phyloP scores from a whole-genome alignment of 805 yeast genomes.

The Candida easanensis region DNA sequence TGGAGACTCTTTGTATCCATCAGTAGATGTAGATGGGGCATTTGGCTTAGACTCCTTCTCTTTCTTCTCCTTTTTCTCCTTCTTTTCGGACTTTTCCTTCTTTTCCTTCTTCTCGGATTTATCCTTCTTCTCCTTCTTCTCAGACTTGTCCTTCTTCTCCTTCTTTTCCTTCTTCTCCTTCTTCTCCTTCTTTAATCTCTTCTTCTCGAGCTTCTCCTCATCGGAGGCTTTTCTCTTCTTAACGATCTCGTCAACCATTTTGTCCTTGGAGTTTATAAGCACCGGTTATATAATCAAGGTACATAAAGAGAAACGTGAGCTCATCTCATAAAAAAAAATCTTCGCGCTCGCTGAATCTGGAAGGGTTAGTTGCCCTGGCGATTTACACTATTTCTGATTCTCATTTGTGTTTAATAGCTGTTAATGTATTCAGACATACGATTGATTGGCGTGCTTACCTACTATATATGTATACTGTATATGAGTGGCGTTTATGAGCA shows the following conservation, averaged over 20 bases:
- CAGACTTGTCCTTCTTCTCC: slow-evolving; percentile 23
- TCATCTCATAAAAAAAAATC: slow-evolving; percentile 11
- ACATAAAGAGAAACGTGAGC: background rate
- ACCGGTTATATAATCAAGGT: too few relatives aligned
- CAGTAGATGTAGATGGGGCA: slow-evolving; percentile 16
- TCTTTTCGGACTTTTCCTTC: slow-evolving; percentile 12
- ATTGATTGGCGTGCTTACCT: too few relatives aligned
- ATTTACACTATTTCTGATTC: too few relatives aligned
- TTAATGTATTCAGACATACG: too few relatives aligned
- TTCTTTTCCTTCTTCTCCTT: slow-evolving; percentile 17
- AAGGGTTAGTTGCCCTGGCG: too few relatives aligned
- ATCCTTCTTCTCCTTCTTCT: slow-evolving; percentile 30
- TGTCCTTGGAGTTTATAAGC: background rate
- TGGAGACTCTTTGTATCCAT: slow-evolving; percentile 36
- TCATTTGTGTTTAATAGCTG: too few relatives aligned
- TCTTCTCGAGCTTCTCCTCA: slow-evolving; percentile 22
- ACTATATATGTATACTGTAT: too few relatives aligned
- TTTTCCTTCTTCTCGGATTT: slow-evolving; percentile 37
- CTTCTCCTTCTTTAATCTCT: slow-evolving; percentile 20
- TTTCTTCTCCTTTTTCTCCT: slow-evolving; percentile 34
- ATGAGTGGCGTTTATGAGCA: too few relatives aligned
- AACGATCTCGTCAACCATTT: slow-evolving; percentile 26
- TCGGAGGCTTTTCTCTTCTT: slow-evolving; percentile 26
- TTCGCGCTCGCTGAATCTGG: too few relatives aligned
- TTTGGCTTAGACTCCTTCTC: slow-evolving; percentile 36